Evolutionary conservation across 371 early-diverging fungal genomes (phyloP).

Genomic region (Parasitella parasitica): DNA sequence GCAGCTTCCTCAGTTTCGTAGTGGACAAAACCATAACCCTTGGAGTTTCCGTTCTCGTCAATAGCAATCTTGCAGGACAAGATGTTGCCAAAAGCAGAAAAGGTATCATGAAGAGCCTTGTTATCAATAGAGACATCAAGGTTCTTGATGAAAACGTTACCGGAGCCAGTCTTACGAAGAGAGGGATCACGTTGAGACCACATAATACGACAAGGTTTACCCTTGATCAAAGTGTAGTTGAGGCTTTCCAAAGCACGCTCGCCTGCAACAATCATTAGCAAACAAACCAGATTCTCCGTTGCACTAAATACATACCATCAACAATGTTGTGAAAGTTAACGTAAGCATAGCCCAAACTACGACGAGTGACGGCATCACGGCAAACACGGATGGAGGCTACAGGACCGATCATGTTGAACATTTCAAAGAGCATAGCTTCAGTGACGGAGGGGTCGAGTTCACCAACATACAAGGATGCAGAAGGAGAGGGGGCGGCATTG

Average conservation of each 20-base stretch:
- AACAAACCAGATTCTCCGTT: no score
- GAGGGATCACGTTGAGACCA: slow-evolving; percentile 99
- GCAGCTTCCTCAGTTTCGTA: slow-evolving; percentile 97
- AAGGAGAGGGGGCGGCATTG: slow-evolving; percentile 49
- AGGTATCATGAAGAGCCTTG: slow-evolving; percentile 99
- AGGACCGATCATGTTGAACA: slow-evolving; percentile 94
- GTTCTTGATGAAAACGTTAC: slow-evolving; percentile 99
- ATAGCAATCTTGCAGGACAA: slow-evolving; percentile 98
- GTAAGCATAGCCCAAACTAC: slow-evolving; percentile 97
- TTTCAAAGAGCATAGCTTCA: slow-evolving; percentile 96
- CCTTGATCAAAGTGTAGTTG: slow-evolving; percentile 95
- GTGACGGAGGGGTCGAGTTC: slow-evolving; percentile 94
- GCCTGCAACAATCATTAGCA: slow-evolving; percentile 50
- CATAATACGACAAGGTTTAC: slow-evolving; percentile 97
- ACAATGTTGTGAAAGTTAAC: slow-evolving; percentile 90
- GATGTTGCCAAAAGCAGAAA: slow-evolving; percentile 98
- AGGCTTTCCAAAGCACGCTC: slow-evolving; percentile 93
- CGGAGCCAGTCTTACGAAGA: slow-evolving; percentile 88
- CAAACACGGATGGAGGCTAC: slow-evolving; percentile 98
- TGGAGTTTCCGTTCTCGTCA: slow-evolving; percentile 82
- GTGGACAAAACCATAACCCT: slow-evolving; percentile 99
- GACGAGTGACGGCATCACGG: slow-evolving; percentile 96
- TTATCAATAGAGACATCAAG: slow-evolving; percentile 95
- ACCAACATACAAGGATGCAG: slow-evolving; percentile 87
- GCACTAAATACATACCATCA: slow-evolving; percentile 57